phyloP scores from a whole-genome alignment of 768 basidiomycete genomes.

The Hirschioporus abietinus region DNA sequence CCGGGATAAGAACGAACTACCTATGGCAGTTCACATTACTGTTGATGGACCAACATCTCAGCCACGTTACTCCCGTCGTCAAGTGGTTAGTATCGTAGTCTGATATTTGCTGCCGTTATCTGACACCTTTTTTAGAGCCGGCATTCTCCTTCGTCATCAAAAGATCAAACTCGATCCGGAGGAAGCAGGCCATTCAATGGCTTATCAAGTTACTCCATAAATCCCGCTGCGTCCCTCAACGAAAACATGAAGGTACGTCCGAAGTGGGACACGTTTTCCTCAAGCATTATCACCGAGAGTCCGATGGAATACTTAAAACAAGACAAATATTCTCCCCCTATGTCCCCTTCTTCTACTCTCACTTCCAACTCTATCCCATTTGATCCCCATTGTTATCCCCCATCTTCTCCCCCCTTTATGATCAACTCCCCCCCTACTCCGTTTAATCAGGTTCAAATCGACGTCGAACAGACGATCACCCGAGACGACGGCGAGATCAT shows the following conservation, averaged over 20 bases:
- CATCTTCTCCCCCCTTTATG: background rate
- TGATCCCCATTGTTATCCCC: background rate
- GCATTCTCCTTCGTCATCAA: background rate
- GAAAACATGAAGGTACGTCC: constrained; percentile 1
- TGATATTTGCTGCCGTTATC: background rate
- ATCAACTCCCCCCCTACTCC: background rate
- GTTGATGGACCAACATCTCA: background rate
- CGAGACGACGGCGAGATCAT: background rate
- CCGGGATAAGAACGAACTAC: background rate
- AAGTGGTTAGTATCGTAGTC: background rate
- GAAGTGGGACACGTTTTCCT: background rate
- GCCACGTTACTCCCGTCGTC: background rate
- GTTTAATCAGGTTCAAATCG: background rate
- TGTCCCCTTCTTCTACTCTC: background rate
- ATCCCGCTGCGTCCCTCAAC: background rate
- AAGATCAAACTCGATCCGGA: background rate
- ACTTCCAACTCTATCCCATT: background rate
- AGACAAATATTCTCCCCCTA: background rate
- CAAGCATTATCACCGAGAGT: constrained; percentile 1
- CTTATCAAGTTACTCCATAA: background rate
- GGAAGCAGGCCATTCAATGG: background rate
- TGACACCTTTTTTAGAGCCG: background rate
- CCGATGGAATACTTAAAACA: background rate
- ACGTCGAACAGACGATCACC: background rate
- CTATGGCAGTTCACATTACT: background rate